A percentile compares a stretch with the other conserved stretches of the same genome.
Conservation (phyloP, 768 basidiomycete genomes). For the Strobilomyces dryophilus region DNA sequence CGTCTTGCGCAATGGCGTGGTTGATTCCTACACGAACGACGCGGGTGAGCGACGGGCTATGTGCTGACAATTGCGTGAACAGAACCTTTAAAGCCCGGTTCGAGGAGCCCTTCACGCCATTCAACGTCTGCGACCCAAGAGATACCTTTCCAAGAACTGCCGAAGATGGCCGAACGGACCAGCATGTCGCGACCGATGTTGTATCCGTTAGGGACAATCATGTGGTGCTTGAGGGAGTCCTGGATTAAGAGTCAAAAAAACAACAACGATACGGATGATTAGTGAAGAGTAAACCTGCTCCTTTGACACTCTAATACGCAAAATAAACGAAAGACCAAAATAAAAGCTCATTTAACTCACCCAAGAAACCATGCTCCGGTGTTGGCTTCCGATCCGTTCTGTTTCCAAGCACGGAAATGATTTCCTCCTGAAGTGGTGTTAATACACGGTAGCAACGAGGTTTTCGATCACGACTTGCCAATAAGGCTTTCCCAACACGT, state of each 20-base stretch:
- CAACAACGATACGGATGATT: not conserved
- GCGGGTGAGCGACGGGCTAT: not conserved
- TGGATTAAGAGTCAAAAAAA: conserved; percentile 9
- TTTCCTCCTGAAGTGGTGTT: conserved; percentile 57
- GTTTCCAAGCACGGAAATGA: conserved; percentile 87
- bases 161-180: conserved; percentile 59
- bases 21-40: conserved; percentile 54
- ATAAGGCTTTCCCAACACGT: conserved; percentile 87
- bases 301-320: conserved; percentile 56
- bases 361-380: conserved; percentile 85
- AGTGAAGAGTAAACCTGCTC: conserved; percentile 45
- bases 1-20: conserved; percentile 79
- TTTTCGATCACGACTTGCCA: conserved; percentile 32
- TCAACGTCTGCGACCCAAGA: conserved; percentile 78
- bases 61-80: not conserved
- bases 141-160: conserved; percentile 56
- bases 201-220: conserved; percentile 74
- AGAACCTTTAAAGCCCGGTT: conserved; percentile 64
- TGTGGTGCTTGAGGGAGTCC: conserved; percentile 64
- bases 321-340: not conserved
- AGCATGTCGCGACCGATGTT: conserved; percentile 79
- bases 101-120: conserved; percentile 67
- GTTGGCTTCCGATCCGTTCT: conserved; percentile 70
- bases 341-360: conserved; percentile 36
- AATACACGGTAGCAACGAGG: not conserved